Conservation (phyloP, 31 red algal species). For the Endocladia muricata region DNA sequence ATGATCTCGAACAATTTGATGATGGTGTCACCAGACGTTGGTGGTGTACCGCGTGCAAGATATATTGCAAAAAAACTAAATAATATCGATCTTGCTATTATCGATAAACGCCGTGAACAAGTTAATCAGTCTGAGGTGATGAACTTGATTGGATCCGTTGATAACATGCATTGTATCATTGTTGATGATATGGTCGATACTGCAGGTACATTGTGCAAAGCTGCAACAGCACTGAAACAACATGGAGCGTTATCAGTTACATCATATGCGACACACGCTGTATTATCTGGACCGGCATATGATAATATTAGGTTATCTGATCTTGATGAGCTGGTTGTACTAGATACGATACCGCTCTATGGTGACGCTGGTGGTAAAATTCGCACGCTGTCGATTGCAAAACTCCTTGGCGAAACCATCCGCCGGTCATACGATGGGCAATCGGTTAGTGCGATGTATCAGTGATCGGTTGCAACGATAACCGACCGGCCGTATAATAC, state of each 20-base stretch:
- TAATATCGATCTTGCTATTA: conserved; percentile 89
- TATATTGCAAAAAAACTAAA: conserved; percentile 82
- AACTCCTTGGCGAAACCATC: conserved; percentile 92
- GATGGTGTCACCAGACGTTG: conserved; percentile 96
- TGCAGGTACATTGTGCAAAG: conserved; percentile 92
- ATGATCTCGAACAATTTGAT: conserved; percentile 46
- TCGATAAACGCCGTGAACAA: conserved; percentile 88
- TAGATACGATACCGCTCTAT: conserved; percentile 79
- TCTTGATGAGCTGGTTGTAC: conserved; percentile 91
- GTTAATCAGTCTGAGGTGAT: conserved; percentile 95
- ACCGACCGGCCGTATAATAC: too few species aligned
- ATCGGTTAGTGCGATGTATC: conserved; percentile 91
- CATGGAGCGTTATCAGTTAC: conserved; percentile 82
- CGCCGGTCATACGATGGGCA: conserved; percentile 87
- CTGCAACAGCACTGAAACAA: conserved; percentile 85
- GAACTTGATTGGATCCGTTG: conserved; percentile 96
- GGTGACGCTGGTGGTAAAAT: conserved; percentile 76
- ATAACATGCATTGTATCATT: conserved; percentile 88
- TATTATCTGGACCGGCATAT: conserved; percentile 86
- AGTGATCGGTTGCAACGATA: too few species aligned
- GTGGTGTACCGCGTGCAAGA: conserved; percentile 94
- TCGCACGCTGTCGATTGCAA: conserved; percentile 58
- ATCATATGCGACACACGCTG: conserved; percentile 89
- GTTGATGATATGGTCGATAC: conserved; percentile 99
- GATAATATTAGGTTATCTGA: conserved; percentile 73